Conservation (phyloP, 192 early-diverging fungal species). For the Geranomyces michiganensis region DNA sequence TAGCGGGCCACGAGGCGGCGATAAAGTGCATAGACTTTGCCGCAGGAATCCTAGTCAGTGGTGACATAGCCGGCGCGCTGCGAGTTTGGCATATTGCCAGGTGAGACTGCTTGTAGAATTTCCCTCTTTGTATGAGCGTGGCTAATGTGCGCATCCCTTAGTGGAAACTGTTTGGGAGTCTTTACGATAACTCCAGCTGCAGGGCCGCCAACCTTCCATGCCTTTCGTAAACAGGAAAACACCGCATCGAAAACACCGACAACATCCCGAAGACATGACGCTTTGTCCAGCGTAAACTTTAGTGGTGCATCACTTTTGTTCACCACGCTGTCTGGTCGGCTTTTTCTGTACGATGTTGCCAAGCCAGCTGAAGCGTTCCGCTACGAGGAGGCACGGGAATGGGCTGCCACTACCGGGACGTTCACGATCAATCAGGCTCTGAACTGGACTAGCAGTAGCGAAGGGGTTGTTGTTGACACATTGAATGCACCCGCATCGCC, state of each 20-base stretch:
- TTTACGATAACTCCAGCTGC: slow-evolving; percentile 19
- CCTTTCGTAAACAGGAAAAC: not conserved
- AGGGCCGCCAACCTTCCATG: not conserved
- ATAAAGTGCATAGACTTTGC: slow-evolving; percentile 46
- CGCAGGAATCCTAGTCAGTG: slow-evolving; percentile 27
- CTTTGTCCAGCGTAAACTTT: slow-evolving; percentile 30
- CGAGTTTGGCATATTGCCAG: slow-evolving; percentile 43
- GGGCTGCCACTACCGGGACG: not conserved
- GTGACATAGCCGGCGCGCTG: slow-evolving; percentile 38
- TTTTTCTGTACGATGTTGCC: slow-evolving; percentile 27
- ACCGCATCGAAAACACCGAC: not conserved
- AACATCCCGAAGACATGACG: slow-evolving; percentile 16
- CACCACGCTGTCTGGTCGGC: slow-evolving; percentile 30
- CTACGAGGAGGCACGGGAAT: slow-evolving; percentile 24
- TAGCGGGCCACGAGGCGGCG: slow-evolving; percentile 37
- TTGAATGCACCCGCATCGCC: too few relatives aligned
- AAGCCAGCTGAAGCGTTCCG: not conserved
- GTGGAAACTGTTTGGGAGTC: slow-evolving; percentile 41
- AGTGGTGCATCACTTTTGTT: slow-evolving; percentile 24
- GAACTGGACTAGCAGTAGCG: not conserved
- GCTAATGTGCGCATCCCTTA: slow-evolving; percentile 7
- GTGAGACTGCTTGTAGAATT: slow-evolving; percentile 4
- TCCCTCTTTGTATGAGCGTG: too few relatives aligned
- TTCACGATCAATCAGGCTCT: slow-evolving; percentile 16
- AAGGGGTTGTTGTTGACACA: too few relatives aligned